Conservation (phyloP, 2,329 filamentous ascomycete genomes). For the Calonectria fujianensis region DNA sequence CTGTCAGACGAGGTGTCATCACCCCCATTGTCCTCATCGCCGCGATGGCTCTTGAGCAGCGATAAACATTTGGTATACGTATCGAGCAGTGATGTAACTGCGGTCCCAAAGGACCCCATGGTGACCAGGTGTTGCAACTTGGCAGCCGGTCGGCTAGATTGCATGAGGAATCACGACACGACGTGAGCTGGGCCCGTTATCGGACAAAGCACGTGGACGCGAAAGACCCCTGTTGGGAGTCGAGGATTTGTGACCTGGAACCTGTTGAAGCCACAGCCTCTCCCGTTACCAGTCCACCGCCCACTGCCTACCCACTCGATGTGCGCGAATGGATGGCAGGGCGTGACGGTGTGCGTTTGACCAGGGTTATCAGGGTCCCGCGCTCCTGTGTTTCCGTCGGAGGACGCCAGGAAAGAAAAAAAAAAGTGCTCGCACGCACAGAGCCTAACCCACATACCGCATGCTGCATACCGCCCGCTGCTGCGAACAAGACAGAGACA, state of each 20-base stretch:
- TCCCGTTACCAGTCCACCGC: slow-evolving; percentile 33
- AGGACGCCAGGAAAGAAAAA: slow-evolving; percentile 29
- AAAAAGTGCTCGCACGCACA: slow-evolving; percentile 37
- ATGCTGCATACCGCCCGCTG: slow-evolving; percentile 27
- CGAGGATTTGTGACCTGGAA: slow-evolving; percentile 27
- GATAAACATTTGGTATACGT: slow-evolving; percentile 68
- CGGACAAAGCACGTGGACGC: slow-evolving; percentile 50
- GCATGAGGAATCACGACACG: slow-evolving; percentile 45
- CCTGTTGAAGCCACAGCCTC: slow-evolving; percentile 30
- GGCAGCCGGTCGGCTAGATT: slow-evolving; percentile 39
- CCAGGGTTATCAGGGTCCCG: slow-evolving; percentile 36
- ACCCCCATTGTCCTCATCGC: slow-evolving; percentile 40
- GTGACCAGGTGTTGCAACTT: slow-evolving; percentile 34
- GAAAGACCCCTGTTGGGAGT: slow-evolving; percentile 32
- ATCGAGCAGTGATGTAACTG: slow-evolving; percentile 66
- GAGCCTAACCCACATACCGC: slow-evolving; percentile 29
- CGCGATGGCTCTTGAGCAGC: slow-evolving; percentile 62
- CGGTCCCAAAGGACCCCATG: slow-evolving; percentile 65
- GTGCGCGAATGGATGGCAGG: slow-evolving; percentile 22
- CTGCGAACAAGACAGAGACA: slow-evolving; percentile 35
- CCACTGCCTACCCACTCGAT: slow-evolving; percentile 26
- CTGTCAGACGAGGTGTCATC: slow-evolving; percentile 52
- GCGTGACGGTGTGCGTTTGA: slow-evolving; percentile 40
- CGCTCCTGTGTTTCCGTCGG: slow-evolving; percentile 30
- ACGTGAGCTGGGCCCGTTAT: slow-evolving; percentile 40